A percentile compares a stretch with the other conserved stretches of the same genome.
phyloP scores from a whole-genome alignment of 306 rosid genomes.

The Corylus americana region DNA sequence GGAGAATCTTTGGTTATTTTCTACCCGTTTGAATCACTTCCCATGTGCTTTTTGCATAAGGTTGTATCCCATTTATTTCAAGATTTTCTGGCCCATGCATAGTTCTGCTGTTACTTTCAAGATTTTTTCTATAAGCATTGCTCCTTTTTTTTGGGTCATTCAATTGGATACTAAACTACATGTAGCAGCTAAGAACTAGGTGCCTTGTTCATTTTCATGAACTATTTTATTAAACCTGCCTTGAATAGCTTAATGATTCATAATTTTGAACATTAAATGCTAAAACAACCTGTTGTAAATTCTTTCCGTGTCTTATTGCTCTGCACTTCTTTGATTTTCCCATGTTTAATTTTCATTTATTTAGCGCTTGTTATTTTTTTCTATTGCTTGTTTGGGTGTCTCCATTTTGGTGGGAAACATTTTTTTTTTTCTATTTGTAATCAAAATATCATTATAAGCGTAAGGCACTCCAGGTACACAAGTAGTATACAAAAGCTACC shows the following conservation, averaged over 20 bases:
- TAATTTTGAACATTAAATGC: not conserved
- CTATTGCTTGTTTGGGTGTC: not conserved
- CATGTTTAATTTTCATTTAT: not conserved
- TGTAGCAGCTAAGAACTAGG: not conserved
- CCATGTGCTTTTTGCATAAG: conserved; percentile 3
- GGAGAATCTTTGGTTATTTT: conserved; percentile 15
- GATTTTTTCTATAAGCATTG: not conserved
- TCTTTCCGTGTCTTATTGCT: not conserved
- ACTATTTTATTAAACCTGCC: not conserved
- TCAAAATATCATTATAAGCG: too few relatives aligned
- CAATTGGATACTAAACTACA: not conserved
- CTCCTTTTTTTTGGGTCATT: not conserved
- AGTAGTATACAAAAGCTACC: too few relatives aligned
- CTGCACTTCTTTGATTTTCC: not conserved
- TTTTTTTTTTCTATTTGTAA: too few relatives aligned
- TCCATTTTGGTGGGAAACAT: not conserved
- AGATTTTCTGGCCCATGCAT: conserved; percentile 3
- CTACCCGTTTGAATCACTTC: conserved; percentile 20
- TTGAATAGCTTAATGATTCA: not conserved
- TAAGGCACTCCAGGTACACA: too few relatives aligned
- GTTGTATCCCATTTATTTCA: conserved; percentile 20
- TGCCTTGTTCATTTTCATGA: not conserved
- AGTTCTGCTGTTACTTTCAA: conserved; percentile 3
- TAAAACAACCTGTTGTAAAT: too few relatives aligned
- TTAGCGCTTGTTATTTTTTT: not conserved